These are phyloP conservation scores for Clarireedia monteithiana DNA, from an alignment of 2,329 filamentous ascomycete genomes.

Conservation along the genomic window DNA sequence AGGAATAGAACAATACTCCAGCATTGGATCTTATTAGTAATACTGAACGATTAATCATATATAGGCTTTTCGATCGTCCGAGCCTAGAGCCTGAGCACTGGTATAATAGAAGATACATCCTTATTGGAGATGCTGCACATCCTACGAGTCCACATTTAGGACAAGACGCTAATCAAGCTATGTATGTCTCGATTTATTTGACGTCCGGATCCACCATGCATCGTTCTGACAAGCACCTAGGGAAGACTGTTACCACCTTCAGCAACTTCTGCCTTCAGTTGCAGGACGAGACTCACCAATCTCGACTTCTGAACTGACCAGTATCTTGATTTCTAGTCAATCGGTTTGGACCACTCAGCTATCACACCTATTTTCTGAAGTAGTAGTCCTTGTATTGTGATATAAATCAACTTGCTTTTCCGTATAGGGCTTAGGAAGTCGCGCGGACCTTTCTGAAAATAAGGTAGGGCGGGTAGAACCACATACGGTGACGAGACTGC, in stretches of 20 bases:
- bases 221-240: not conserved
- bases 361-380: too few species aligned
- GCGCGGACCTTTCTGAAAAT: too few species aligned
- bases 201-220: not conserved
- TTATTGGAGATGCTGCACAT: slow-evolving; percentile 51
- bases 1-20: slow-evolving; percentile 1
- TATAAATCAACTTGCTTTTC: too few species aligned
- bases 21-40: slow-evolving; percentile 2
- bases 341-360: too few species aligned
- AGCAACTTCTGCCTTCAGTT: not conserved
- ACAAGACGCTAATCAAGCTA: slow-evolving; percentile 14
- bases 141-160: slow-evolving; percentile 15
- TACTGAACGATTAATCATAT: slow-evolving; percentile 8
- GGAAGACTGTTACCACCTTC: not conserved
- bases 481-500: too few species aligned
- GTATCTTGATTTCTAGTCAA: too few species aligned
- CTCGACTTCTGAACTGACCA: not conserved
- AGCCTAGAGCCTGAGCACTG: slow-evolving; percentile 5
- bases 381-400: too few species aligned
- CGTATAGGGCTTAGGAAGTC: too few species aligned
- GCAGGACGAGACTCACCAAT: not conserved
- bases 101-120: slow-evolving; percentile 34
- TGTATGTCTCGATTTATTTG: not conserved
- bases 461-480: too few species aligned
- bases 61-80: slow-evolving; percentile 10